A percentile compares a stretch with the other conserved stretches of the same genome.
Conservation (phyloP, 2,329 filamentous ascomycete species). For the Dothideomycetes sp. region DNA sequence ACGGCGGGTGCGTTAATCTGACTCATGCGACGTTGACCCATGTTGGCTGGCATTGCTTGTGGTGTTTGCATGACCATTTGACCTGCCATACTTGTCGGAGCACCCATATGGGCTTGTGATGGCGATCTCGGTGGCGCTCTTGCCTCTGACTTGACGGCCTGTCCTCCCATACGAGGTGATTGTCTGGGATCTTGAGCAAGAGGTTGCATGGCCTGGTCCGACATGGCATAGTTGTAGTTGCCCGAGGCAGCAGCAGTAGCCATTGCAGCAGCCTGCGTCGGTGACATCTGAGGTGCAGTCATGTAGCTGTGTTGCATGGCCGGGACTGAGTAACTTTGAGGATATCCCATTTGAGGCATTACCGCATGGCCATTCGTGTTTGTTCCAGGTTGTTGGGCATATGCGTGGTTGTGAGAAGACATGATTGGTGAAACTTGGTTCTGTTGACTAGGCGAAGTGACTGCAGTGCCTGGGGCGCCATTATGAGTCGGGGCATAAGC, state of each 20-base stretch:
- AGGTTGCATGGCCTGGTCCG: slow-evolving; percentile 57
- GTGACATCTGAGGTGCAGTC: slow-evolving; percentile 56
- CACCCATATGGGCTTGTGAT: slow-evolving; percentile 55
- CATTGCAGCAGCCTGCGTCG: slow-evolving; percentile 65
- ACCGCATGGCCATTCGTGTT: slow-evolving; percentile 49
- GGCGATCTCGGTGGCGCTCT: slow-evolving; percentile 66
- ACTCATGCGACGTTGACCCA: slow-evolving; percentile 36
- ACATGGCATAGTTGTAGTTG: slow-evolving; percentile 54
- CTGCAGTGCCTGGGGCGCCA: slow-evolving; percentile 36
- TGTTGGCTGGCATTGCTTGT: slow-evolving; percentile 51
- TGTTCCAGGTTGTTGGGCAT: slow-evolving; percentile 56
- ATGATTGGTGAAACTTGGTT: slow-evolving; percentile 72
- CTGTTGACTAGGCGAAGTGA: slow-evolving; percentile 63
- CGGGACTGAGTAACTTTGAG: slow-evolving; percentile 58
- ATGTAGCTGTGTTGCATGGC: slow-evolving; percentile 69
- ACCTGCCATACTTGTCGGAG: slow-evolving; percentile 34
- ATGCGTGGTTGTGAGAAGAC: slow-evolving; percentile 55
- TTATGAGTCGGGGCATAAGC: slow-evolving; percentile 27
- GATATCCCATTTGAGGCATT: slow-evolving; percentile 69
- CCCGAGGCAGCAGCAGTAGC: slow-evolving; percentile 87
- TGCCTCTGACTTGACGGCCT: slow-evolving; percentile 59
- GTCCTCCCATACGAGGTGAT: slow-evolving; percentile 67
- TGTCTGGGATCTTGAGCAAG: slow-evolving; percentile 46
- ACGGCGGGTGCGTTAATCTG: slow-evolving; percentile 60
- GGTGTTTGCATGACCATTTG: slow-evolving; percentile 45